These are phyloP conservation scores for Patellifolia procumbens DNA, from an alignment of 179 eudicot species.

Conservation along the genomic window DNA sequence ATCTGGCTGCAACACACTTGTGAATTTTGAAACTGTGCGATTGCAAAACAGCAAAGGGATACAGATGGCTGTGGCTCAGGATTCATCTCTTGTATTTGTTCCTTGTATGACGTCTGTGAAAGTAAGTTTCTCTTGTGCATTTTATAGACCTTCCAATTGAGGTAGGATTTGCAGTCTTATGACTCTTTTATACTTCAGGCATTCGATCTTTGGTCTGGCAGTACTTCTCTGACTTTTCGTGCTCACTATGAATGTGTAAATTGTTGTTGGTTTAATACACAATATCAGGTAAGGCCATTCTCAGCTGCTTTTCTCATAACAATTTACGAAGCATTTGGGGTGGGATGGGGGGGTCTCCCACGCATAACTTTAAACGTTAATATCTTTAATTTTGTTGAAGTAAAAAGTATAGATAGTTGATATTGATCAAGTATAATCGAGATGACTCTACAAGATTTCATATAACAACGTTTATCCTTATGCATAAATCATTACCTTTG, in stretches of 20 bases:
- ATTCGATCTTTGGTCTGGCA: constrained; percentile 88
- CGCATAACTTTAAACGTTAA: no score
- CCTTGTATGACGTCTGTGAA: constrained; percentile 90
- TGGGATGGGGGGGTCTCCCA: no score
- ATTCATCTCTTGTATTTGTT: constrained; percentile 74
- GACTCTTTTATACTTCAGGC: constrained; percentile 42
- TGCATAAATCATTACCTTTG: no score
- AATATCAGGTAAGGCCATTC: constrained; percentile 78
- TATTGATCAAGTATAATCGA: no score
- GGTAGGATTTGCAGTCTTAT: background rate
- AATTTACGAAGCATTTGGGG: no score
- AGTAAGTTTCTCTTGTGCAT: constrained; percentile 39
- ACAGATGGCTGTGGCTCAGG: constrained; percentile 77
- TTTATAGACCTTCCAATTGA: background rate
- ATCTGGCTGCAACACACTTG: constrained; percentile 90
- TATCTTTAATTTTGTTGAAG: no score
- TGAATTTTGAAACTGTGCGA: constrained; percentile 82
- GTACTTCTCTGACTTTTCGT: constrained; percentile 57
- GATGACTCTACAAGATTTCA: no score
- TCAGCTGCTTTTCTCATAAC: no score
- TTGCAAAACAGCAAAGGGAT: constrained; percentile 73
- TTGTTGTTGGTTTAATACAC: constrained; percentile 75
- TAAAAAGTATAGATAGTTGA: no score
- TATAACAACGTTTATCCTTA: no score
- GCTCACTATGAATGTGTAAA: constrained; percentile 88